Conservation (phyloP, 139 green algal species). For the Tetraselmis chui region DNA sequence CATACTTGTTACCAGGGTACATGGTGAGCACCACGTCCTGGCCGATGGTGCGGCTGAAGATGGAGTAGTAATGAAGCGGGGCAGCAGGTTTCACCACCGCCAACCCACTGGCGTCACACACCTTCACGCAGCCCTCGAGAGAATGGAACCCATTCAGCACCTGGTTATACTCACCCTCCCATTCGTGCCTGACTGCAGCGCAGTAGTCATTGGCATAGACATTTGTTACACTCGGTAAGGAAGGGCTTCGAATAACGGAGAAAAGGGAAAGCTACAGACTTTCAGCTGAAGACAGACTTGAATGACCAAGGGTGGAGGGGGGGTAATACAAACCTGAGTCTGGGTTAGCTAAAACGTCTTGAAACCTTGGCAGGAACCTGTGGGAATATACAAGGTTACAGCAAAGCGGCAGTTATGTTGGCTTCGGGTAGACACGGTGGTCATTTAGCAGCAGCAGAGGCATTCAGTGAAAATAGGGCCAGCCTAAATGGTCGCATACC, state of each 20-base stretch:
- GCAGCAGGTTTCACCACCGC: conserved; percentile 36
- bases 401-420: too few relatives aligned
- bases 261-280: too few relatives aligned
- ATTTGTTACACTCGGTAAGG: too few relatives aligned
- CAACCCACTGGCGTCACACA: conserved; percentile 27
- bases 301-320: too few relatives aligned
- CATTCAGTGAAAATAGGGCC: too few relatives aligned
- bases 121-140: conserved; percentile 30
- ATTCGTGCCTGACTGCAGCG: conserved; percentile 39
- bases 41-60: conserved; percentile 46
- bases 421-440: too few relatives aligned
- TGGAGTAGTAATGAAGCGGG: conserved; percentile 56
- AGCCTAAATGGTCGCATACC: too few relatives aligned
- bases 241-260: too few relatives aligned
- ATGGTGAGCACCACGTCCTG: conserved; percentile 46
- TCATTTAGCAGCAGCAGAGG: too few relatives aligned
- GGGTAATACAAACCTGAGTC: neutral
- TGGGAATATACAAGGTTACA: too few relatives aligned
- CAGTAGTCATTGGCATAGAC: too few relatives aligned
- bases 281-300: too few relatives aligned
- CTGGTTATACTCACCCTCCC: conserved; percentile 55
- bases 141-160: conserved; percentile 36
- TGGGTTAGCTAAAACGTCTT: neutral
- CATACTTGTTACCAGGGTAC: conserved; percentile 30
- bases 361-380: neutral